Base-by-base conservation (phyloP, 164 flowering plant species). In the Magnolia sinica region DNA sequence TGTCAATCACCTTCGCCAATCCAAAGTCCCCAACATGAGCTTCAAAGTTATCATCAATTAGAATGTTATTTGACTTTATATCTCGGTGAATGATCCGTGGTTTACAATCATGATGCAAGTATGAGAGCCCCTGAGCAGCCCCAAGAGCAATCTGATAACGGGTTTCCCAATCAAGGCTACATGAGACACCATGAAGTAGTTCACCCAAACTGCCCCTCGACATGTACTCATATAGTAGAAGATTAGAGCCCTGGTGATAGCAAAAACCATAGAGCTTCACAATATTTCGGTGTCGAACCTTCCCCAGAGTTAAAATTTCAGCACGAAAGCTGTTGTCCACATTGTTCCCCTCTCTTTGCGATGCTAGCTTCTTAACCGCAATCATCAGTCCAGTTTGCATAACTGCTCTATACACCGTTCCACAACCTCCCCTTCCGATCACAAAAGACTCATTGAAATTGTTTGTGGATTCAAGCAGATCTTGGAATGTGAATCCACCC, bases 1-100 rank as follows among this genome's bases (percentile, higher is more conserved):
- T n/a, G 67, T 74, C 76, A 64, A 74, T 64, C 68, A 74, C 23
- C 76, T 74, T 74, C 10, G 76, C 76, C 23, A 74, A 45, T 19
- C 76, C 85, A 63, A 82, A 86, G 71, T 86, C 86, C 10, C 87
- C 89, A 67, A 85, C 90, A 73, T 85, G 18, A 85, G 87, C 83
- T 87, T 86, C 89, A 27, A 85, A 87, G n/a, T 85, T 87, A 1
- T 84, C 86, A 63, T 89, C 92, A 50, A 89, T 84, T 27, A 89
- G 89, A 73, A 89, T 89, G 77, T 89, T 89, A 50, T 86, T 89
- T 70, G 90, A 89, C 82, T 89, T 89, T 81, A 89, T 87, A 75
- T 89, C 92, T 27, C 92, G 81, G 50, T 89, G 92, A 77, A 89
- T 86, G 77, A 89, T 89, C 1, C 88, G 90, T 61, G 92, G 92